Conservation (phyloP, 345 rosid genomes). For the Pistacia integerrima region DNA sequence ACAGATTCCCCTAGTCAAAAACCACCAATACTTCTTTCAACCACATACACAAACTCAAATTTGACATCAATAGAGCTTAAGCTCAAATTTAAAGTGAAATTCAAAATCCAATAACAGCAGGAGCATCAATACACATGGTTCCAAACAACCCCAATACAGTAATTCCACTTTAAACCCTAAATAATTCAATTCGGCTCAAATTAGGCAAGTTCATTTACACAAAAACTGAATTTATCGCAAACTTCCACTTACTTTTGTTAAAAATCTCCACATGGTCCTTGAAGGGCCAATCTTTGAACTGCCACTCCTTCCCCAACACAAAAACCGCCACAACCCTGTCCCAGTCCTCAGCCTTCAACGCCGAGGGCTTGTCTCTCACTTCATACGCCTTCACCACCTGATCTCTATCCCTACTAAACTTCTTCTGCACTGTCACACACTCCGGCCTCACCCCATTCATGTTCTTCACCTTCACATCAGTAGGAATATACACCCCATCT, state of each 20-base stretch:
- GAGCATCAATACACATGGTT: neutral
- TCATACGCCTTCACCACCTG: slow-evolving; percentile 90
- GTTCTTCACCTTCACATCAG: slow-evolving; percentile 84
- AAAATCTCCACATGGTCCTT: slow-evolving; percentile 95
- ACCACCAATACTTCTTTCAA: neutral
- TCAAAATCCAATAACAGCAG: neutral
- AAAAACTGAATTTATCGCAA: neutral
- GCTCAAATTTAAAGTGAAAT: neutral
- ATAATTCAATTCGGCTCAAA: neutral
- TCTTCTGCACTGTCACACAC: slow-evolving; percentile 93
- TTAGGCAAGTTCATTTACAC: neutral
- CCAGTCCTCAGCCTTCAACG: slow-evolving; percentile 87
- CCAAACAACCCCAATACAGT: neutral
- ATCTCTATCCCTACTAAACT: slow-evolving; percentile 87
- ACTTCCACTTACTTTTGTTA: slow-evolving; percentile 66
- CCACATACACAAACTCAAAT: neutral
- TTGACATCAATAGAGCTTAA: neutral
- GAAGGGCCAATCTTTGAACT: slow-evolving; percentile 98
- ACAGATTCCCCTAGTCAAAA: neutral
- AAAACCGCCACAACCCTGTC: slow-evolving; percentile 90
- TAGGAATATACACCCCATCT: slow-evolving; percentile 82
- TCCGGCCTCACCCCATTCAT: slow-evolving; percentile 90
- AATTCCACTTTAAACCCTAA: too few species aligned
- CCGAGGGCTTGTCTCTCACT: slow-evolving; percentile 90
- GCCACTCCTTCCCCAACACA: slow-evolving; percentile 97